Conservation (phyloP, 108 stramenopile species). For the Cyclotella sp. region DNA sequence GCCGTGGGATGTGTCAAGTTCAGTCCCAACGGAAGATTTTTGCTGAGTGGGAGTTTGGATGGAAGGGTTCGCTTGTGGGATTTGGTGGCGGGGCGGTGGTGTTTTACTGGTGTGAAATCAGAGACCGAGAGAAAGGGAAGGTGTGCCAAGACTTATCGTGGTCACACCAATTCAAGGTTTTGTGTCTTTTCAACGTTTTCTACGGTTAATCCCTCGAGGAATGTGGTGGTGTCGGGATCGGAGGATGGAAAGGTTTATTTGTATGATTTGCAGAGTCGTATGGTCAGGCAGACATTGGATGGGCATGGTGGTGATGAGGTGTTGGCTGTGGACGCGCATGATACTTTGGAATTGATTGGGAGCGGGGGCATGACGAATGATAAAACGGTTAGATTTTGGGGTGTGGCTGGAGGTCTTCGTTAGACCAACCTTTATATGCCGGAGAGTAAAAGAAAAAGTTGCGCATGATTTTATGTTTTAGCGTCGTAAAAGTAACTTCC, state of each 20-base stretch:
- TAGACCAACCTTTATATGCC: no score
- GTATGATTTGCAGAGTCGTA: conserved; percentile 86
- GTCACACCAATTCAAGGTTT: conserved; percentile 71
- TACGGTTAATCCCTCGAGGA: conserved; percentile 63
- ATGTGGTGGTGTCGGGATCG: conserved; percentile 84
- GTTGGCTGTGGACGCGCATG: conserved; percentile 82
- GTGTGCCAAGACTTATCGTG: conserved; percentile 59
- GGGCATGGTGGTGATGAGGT: conserved; percentile 79
- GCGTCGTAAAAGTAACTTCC: not conserved
- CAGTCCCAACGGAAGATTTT: conserved; percentile 92
- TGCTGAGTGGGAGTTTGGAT: conserved; percentile 86
- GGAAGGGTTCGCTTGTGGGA: conserved; percentile 84
- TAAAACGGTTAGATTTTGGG: conserved; percentile 84
- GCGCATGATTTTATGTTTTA: no score
- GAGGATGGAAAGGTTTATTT: conserved; percentile 90
- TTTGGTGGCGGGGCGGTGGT: conserved; percentile 40
- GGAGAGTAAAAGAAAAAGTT: no score
- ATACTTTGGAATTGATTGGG: conserved; percentile 72
- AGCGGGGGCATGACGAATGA: conserved; percentile 87
- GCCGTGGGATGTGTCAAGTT: conserved; percentile 85
- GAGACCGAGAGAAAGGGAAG: conserved; percentile 19
- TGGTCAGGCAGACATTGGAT: conserved; percentile 75
- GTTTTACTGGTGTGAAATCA: conserved; percentile 15
- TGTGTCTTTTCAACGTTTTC: conserved; percentile 80
- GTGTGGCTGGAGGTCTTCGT: conserved; percentile 23